Conservation (phyloP, 495 filamentous ascomycete species). For the Aspergillus coremiiformis region DNA sequence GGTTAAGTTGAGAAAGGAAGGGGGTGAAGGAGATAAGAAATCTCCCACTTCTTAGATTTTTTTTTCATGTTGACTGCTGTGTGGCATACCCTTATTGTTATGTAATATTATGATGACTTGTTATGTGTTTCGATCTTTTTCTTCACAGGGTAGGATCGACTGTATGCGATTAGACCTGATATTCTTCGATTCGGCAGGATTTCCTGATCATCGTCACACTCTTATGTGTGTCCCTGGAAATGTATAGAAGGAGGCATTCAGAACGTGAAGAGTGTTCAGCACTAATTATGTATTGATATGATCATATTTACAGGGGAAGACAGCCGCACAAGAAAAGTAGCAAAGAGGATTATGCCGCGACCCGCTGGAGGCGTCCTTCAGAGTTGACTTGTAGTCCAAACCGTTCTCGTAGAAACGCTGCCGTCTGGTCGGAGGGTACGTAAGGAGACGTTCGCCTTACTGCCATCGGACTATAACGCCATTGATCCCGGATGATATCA, state of each 20-base stretch:
- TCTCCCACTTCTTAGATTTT: slow-evolving; percentile 12
- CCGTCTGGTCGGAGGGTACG: slow-evolving; percentile 32
- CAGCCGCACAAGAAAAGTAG: neutral
- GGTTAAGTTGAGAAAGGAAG: slow-evolving; percentile 30
- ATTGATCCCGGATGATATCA: slow-evolving; percentile 58
- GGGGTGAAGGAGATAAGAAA: slow-evolving; percentile 17
- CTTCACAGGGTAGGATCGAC: neutral
- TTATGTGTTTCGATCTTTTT: neutral
- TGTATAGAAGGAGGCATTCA: neutral
- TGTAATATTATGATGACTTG: slow-evolving; percentile 11
- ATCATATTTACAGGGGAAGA: slow-evolving; percentile 1
- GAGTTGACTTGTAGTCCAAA: slow-evolving; percentile 37
- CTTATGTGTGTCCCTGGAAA: neutral
- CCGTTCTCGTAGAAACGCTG: slow-evolving; percentile 37
- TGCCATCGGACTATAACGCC: slow-evolving; percentile 31
- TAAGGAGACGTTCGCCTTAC: slow-evolving; percentile 22
- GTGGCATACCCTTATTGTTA: slow-evolving; percentile 4
- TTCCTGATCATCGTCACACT: neutral
- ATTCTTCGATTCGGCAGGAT: neutral
- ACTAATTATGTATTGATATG: neutral
- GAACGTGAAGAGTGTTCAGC: neutral
- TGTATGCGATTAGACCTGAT: neutral
- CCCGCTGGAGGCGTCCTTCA: slow-evolving; percentile 33
- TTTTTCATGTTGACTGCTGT: neutral
- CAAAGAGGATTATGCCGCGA: slow-evolving; percentile 16